Evolutionary conservation across 2,329 filamentous ascomycete species (phyloP), one percentile per base, ranked within the genome.

Genomic region (Celoporthe dispersa): DNA sequence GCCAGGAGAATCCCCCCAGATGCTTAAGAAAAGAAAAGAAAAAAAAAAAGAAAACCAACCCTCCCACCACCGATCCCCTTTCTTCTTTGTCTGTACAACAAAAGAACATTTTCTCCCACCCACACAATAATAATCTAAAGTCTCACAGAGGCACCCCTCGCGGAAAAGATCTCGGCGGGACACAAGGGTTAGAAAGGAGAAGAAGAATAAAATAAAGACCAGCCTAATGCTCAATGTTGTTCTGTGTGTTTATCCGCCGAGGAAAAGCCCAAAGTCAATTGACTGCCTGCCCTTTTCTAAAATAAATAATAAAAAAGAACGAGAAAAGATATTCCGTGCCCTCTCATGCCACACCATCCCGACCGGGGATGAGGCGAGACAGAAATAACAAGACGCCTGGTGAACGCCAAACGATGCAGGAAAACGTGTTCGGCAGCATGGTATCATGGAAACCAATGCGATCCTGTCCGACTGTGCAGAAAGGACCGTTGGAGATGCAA

Each of bases 321-420:
- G 22, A 14, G 5, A 9, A 48, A n/a, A n/a, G 1, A 48, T 9
- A 48, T n/a, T 7, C 57, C 4, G 19, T 37, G 14, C 16, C 25
- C 31, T 19, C 37, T 39, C 31, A 60, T 37, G 33, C 37, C n/a
- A 7, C 57, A 59, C 57, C 3, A 37, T 60, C 33, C 33, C 33
- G n/a, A 60, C 6, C 16, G 16, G 44, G 44, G 7, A 2, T n/a
- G n/a, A 48, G 16, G 37, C 28, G 7, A 48, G 4, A 25, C 4
- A 22, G 6, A 53, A 53, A 6, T 14, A 31, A 37, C 2, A 12
- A 33, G 22, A 64, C 22, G 62, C 28, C 31, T 67, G 28, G 37
- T 69, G 60, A 69, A 68, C 69, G 67, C 69, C 69, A 55, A 57
- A 69, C 63, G 35, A 71, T 71, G 69, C 69, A 51, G 14, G 37